Conservation (phyloP, 1,284 basidiomycete species). For the Malassezia cuniculi region DNA sequence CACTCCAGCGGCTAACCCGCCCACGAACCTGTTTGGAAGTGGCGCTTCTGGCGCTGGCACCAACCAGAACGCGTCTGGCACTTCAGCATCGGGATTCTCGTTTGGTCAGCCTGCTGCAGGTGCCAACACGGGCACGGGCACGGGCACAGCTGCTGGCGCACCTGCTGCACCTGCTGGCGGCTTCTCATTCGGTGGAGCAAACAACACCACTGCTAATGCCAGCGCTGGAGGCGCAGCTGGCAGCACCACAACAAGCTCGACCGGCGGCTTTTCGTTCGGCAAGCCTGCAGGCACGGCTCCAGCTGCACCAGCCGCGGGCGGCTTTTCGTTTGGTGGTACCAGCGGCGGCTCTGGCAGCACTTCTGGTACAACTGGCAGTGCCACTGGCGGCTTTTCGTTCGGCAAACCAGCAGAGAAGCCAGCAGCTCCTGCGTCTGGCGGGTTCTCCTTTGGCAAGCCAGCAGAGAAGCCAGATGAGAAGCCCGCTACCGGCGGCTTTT, state of each 20-base stretch:
- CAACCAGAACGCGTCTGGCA: no score
- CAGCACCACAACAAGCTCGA: constrained; percentile 3
- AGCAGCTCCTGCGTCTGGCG: constrained; percentile 1
- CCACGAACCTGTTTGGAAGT: background rate
- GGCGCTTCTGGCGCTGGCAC: no score
- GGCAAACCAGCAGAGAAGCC: constrained; percentile 8
- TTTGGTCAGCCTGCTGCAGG: no score
- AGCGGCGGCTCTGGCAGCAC: constrained; percentile 3
- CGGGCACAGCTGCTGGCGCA: background rate
- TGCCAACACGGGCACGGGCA: no score
- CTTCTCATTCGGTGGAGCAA: constrained; percentile 6
- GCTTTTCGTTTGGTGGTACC: constrained; percentile 18
- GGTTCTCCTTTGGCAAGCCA: constrained; percentile 4
- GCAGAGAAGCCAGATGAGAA: background rate
- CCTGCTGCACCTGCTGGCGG: constrained; percentile 11
- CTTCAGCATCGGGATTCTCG: no score
- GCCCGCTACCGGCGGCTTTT: background rate
- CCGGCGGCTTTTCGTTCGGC: constrained; percentile 27
- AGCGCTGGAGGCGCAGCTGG: background rate
- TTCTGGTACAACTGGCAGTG: background rate
- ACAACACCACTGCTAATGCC: background rate
- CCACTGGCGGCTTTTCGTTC: constrained; percentile 1
- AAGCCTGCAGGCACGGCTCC: constrained; percentile 13
- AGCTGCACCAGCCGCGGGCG: constrained; percentile 7
- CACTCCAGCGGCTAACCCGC: background rate